phyloP scores from a whole-genome alignment of 1,284 basidiomycete species.

The Cutaneotrichosporon curvatum region DNA sequence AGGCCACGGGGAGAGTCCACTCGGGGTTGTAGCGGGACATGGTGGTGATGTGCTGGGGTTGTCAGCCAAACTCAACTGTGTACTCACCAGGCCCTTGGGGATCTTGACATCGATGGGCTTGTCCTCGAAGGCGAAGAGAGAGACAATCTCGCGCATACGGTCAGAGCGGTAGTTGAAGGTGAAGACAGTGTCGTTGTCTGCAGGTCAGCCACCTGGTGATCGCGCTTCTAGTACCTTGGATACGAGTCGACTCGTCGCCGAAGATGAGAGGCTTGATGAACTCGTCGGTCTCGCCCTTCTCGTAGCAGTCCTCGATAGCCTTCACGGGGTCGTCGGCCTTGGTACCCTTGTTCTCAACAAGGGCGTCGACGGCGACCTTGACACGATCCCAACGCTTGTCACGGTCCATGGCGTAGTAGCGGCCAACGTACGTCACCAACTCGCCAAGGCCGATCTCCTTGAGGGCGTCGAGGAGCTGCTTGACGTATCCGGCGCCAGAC shows the following conservation, averaged over 20 bases:
- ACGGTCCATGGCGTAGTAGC: conserved; percentile 93
- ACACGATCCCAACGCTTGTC: conserved; percentile 91
- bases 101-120: conserved; percentile 73
- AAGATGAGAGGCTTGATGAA: conserved; percentile 88
- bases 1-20: conserved; percentile 77
- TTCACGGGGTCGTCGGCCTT: conserved; percentile 56
- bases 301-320: conserved; percentile 64
- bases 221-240: conserved; percentile 56
- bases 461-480: conserved; percentile 69
- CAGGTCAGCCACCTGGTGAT: conserved; percentile 12
- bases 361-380: conserved; percentile 75
- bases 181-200: conserved; percentile 69
- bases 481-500: conserved; percentile 64
- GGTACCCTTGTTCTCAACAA: conserved; percentile 69
- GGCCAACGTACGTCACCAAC: conserved; percentile 70
- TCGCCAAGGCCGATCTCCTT: conserved; percentile 57
- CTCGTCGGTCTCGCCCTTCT: conserved; percentile 78
- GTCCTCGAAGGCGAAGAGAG: conserved; percentile 66
- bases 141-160: conserved; percentile 78
- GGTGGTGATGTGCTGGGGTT: conserved; percentile 67
- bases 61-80: background rate
- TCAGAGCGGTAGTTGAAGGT: conserved; percentile 94
- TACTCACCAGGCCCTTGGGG: conserved; percentile 68
- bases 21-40: conserved; percentile 89
- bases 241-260: conserved; percentile 65